Conservation (phyloP, 352 stramenopile genomes). For the Phytophthora aleatoria region DNA sequence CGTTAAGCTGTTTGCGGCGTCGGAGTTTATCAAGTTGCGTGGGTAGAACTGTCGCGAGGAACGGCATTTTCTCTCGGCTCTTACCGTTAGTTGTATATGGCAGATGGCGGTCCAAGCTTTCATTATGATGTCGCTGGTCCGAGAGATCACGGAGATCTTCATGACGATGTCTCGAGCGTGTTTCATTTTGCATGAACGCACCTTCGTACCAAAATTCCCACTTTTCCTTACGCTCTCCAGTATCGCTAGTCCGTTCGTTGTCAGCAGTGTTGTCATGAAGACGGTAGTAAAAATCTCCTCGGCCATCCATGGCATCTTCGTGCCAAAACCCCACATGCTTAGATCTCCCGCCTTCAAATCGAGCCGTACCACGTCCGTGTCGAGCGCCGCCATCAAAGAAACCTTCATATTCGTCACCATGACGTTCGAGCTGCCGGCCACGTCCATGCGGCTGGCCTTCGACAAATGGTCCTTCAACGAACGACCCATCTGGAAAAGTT, state of each 20-base stretch:
- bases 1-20: constrained; percentile 42
- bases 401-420: constrained; percentile 63
- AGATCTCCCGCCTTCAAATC: constrained; percentile 40
- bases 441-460: constrained; percentile 54
- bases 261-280: constrained; percentile 2
- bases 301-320: constrained; percentile 63
- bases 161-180: constrained; percentile 57
- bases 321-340: constrained; percentile 73
- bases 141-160: constrained; percentile 46
- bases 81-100: constrained; percentile 78
- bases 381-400: constrained; percentile 63
- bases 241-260: constrained; percentile 2
- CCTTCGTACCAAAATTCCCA: constrained; percentile 83
- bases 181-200: constrained; percentile 65
- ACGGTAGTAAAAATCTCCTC: constrained; percentile 63
- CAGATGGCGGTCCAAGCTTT: constrained; percentile 28
- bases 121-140: constrained; percentile 3
- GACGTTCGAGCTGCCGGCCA: constrained; percentile 39
- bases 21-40: constrained; percentile 44
- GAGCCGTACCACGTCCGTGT: constrained; percentile 45
- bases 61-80: constrained; percentile 63
- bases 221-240: constrained; percentile 14
- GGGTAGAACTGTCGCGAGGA: constrained; percentile 48
- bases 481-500: constrained; percentile 53
- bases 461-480: constrained; percentile 52